Evolutionary conservation across 306 rosid species (phyloP).

Genomic region (Pyrus betulifolia): DNA sequence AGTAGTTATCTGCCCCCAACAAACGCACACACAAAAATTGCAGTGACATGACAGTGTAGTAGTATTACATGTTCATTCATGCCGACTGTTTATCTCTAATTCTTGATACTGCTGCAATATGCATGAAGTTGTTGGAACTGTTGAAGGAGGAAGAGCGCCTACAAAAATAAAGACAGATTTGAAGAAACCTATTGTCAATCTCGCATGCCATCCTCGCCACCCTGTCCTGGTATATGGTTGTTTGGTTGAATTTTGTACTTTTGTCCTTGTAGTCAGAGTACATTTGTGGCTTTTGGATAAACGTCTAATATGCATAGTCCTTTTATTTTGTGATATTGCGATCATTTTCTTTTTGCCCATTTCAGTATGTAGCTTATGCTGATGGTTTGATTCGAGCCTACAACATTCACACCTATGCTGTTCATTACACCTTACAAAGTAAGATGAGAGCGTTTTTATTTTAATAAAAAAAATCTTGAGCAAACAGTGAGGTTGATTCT

Average conservation of each 20-base stretch:
- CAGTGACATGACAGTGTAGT: background rate
- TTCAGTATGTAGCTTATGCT: slow-evolving; percentile 88
- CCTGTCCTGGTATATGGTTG: slow-evolving; percentile 61
- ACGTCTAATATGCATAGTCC: background rate
- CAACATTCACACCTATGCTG: slow-evolving; percentile 89
- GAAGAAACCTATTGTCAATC: slow-evolving; percentile 94
- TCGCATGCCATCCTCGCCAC: slow-evolving; percentile 98
- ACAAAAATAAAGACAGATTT: slow-evolving; percentile 94
- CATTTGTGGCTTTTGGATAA: slow-evolving; percentile 11
- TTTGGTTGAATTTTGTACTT: background rate
- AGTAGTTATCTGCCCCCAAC: background rate
- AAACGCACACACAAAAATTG: background rate
- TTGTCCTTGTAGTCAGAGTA: slow-evolving; percentile 5
- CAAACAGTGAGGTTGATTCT: background rate
- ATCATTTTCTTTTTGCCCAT: slow-evolving; percentile 18
- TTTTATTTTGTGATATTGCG: slow-evolving; percentile 16
- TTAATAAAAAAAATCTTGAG: background rate
- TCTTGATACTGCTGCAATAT: slow-evolving; percentile 20
- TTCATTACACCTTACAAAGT: slow-evolving; percentile 90
- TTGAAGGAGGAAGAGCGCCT: slow-evolving; percentile 94
- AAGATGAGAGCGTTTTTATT: slow-evolving; percentile 25
- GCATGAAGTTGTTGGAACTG: slow-evolving; percentile 90
- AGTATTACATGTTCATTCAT: background rate
- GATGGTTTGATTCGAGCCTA: slow-evolving; percentile 97
- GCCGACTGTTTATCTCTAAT: slow-evolving; percentile 13